Evolutionary conservation across 75 land plant genomes (phyloP).

Genomic region (Pseudotsuga menziesii): DNA sequence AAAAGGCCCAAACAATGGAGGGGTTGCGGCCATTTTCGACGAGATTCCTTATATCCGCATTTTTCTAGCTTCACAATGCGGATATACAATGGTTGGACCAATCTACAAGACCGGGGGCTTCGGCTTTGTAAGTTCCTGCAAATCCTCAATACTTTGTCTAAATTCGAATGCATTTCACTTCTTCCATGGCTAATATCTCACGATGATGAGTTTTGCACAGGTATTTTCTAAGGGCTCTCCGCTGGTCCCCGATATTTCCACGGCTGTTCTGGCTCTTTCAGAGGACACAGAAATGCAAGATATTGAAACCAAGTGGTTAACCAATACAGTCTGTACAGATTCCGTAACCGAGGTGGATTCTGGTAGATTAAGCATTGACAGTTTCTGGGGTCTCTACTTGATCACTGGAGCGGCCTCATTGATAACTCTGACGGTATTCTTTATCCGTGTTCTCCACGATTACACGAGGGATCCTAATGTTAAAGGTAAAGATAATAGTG

Average conservation of each 20-base stretch:
- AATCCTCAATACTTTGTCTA: no score
- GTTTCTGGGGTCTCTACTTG: slow-evolving; percentile 62
- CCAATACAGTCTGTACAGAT: slow-evolving; percentile 4
- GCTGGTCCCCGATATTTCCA: slow-evolving; percentile 27
- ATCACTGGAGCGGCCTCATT: slow-evolving; percentile 45
- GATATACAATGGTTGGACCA: background rate
- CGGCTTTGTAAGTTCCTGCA: background rate
- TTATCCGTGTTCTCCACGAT: background rate
- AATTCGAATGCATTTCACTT: no score
- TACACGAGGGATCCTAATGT: background rate
- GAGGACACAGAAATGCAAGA: slow-evolving; percentile 22
- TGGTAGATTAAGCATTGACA: slow-evolving; percentile 20
- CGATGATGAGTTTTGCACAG: slow-evolving; percentile 7
- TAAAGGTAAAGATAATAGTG: no score
- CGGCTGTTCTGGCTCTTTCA: slow-evolving; percentile 33
- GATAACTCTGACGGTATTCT: slow-evolving; percentile 18
- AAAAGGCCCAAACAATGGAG: slow-evolving; percentile 18
- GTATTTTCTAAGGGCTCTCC: slow-evolving; percentile 52
- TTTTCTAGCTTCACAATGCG: background rate
- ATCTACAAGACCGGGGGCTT: background rate
- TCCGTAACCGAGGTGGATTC: slow-evolving; percentile 5
- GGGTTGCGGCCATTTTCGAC: background rate
- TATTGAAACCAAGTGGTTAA: slow-evolving; percentile 19
- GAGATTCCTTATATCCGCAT: background rate
- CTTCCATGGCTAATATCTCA: no score